phyloP scores from a whole-genome alignment of 140 eudicot species.

The Oenanthe javanica region DNA sequence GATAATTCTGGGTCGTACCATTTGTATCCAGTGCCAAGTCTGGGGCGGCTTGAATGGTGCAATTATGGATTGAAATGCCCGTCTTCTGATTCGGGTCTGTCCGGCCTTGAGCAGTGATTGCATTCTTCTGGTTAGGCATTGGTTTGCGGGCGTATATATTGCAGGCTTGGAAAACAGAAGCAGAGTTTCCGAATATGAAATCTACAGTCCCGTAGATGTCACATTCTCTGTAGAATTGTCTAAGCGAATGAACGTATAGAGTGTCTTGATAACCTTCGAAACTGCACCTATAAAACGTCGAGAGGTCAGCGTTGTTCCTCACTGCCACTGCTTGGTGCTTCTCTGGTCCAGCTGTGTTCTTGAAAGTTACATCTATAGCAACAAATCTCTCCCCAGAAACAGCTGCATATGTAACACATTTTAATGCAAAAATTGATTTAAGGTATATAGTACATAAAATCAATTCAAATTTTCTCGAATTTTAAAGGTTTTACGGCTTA shows the following conservation, averaged over 20 bases:
- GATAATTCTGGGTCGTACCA: conserved; percentile 20
- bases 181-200: conserved; percentile 55
- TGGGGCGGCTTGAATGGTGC: conserved; percentile 43
- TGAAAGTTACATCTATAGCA: conserved; percentile 44
- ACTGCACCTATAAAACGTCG: conserved; percentile 42
- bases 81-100: conserved; percentile 53
- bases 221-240: conserved; percentile 47
- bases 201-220: conserved; percentile 49
- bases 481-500: neutral
- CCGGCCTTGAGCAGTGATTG: conserved; percentile 61
- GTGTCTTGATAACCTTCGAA: conserved; percentile 58
- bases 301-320: conserved; percentile 32
- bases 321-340: conserved; percentile 59
- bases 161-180: conserved; percentile 51
- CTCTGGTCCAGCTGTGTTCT: conserved; percentile 47
- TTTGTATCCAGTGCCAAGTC: conserved; percentile 24
- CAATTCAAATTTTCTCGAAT: too few relatives aligned
- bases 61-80: conserved; percentile 36
- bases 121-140: conserved; percentile 32
- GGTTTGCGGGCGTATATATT: conserved; percentile 42
- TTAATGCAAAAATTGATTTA: too few relatives aligned
- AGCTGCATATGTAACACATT: conserved; percentile 13
- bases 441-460: too few relatives aligned
- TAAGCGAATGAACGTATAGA: conserved; percentile 39
- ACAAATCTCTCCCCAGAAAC: conserved; percentile 42